Conservation (phyloP, 805 yeast species). For the Ogataea kodamae region DNA sequence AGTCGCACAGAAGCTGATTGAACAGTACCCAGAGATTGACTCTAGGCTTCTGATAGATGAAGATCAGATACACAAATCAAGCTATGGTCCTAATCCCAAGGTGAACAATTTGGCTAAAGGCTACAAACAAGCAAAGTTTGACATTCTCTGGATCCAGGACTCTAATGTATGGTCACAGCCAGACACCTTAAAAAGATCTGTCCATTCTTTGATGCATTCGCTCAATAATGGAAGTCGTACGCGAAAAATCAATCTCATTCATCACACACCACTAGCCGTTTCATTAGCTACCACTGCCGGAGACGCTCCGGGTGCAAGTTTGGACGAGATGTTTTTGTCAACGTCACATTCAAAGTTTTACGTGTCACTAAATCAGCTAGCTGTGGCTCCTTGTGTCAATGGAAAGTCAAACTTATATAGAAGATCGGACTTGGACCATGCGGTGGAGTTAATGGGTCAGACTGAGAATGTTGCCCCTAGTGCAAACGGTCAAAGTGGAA, state of each 20-base stretch:
- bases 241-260: constrained; percentile 62
- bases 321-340: constrained; percentile 82
- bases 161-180: constrained; percentile 78
- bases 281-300: constrained; percentile 16
- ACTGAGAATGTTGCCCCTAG: constrained; percentile 24
- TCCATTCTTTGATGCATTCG: constrained; percentile 45
- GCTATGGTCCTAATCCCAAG: constrained; percentile 84
- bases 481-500: constrained; percentile 33
- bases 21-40: constrained; percentile 53
- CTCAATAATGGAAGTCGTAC: constrained; percentile 46
- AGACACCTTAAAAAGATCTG: constrained; percentile 62
- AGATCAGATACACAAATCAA: constrained; percentile 35
- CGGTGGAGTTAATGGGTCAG: constrained; percentile 44
- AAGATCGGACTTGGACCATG: constrained; percentile 56
- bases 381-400: constrained; percentile 85
- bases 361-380: constrained; percentile 67
- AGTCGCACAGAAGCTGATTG: constrained; percentile 47
- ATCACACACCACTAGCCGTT: constrained; percentile 75
- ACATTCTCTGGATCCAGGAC: constrained; percentile 81
- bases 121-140: constrained; percentile 61
- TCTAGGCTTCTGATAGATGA: constrained; percentile 54
- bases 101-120: constrained; percentile 86
- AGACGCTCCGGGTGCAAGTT: constrained; percentile 53
- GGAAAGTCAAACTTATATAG: constrained; percentile 84
- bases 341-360: constrained; percentile 87